phyloP scores from a whole-genome alignment of 257 asterid genomes.

The Solanum phureja region DNA sequence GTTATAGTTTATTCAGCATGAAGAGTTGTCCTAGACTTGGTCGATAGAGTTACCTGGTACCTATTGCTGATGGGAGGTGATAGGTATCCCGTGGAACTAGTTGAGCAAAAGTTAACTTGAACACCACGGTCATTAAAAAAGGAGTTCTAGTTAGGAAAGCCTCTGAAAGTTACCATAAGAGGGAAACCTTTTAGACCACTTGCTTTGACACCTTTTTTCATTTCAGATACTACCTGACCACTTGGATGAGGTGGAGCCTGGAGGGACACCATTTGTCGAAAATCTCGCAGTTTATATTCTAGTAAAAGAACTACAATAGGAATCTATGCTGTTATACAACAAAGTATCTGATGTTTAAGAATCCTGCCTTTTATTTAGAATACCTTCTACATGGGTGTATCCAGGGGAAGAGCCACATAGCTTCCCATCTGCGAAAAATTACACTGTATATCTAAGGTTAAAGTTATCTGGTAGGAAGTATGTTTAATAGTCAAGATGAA shows the following conservation, averaged over 20 bases:
- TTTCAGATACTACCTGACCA: neutral
- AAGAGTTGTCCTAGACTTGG: neutral
- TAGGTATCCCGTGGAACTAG: neutral
- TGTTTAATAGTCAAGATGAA: neutral
- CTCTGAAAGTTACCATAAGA: neutral
- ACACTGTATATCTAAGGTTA: neutral
- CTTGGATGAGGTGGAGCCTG: constrained; percentile 1
- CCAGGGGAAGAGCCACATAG: neutral
- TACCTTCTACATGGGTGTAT: neutral
- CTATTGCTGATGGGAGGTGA: neutral
- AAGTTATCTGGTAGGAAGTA: neutral
- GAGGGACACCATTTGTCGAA: constrained; percentile 17
- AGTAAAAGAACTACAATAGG: constrained; percentile 13
- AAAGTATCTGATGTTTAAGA: constrained; percentile 12
- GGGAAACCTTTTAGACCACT: neutral
- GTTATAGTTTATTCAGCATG: neutral
- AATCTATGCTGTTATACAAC: constrained; percentile 8
- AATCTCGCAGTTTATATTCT: constrained; percentile 8
- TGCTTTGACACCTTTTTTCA: constrained; percentile 2
- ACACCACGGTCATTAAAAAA: neutral
- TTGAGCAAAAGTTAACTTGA: neutral
- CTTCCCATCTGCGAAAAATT: neutral
- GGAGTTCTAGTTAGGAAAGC: neutral
- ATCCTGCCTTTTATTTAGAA: constrained; percentile 15
- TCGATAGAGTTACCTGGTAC: neutral